Evolutionary conservation across 257 asterid species (phyloP).

Genomic region (Vinca minor): DNA sequence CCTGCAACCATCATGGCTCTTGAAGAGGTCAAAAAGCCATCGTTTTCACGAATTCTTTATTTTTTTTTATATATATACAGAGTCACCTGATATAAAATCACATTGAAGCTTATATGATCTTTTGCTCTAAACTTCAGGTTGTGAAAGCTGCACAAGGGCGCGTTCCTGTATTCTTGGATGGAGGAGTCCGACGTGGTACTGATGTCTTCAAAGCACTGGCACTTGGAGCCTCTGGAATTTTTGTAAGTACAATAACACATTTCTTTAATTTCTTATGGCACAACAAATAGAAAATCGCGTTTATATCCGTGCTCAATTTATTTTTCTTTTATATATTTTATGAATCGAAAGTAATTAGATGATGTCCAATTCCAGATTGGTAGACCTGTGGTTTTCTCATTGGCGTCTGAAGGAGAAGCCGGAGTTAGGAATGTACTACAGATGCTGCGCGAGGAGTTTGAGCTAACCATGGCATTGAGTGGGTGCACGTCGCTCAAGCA

Average conservation of each 20-base stretch:
- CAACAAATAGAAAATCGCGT: background rate
- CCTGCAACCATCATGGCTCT: conserved; percentile 80
- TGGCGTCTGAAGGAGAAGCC: conserved; percentile 92
- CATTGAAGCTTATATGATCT: conserved; percentile 5
- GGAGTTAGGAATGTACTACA: conserved; percentile 78
- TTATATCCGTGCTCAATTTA: background rate
- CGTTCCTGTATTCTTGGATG: conserved; percentile 87
- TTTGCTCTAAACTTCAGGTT: conserved; percentile 37
- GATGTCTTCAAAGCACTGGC: conserved; percentile 97
- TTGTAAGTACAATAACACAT: conserved; percentile 45
- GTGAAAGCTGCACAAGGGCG: conserved; percentile 95
- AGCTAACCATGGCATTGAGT: conserved; percentile 89
- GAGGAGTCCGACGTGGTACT: conserved; percentile 94
- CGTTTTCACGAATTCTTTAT: background rate
- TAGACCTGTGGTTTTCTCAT: conserved; percentile 78
- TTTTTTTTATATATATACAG: background rate
- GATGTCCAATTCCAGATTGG: conserved; percentile 49
- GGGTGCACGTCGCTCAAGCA: conserved; percentile 71
- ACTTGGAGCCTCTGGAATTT: conserved; percentile 88
- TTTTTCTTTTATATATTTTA: background rate
- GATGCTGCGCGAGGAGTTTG: conserved; percentile 86
- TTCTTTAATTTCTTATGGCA: background rate
- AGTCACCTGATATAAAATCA: too few relatives aligned
- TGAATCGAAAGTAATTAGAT: conserved; percentile 5
- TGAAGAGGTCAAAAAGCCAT: conserved; percentile 68